Percentiles rank a stretch among this genome's conserved stretches.
Evolutionary conservation across 768 basidiomycete species (phyloP).

Genomic region (Panaeolus cyanescens): DNA sequence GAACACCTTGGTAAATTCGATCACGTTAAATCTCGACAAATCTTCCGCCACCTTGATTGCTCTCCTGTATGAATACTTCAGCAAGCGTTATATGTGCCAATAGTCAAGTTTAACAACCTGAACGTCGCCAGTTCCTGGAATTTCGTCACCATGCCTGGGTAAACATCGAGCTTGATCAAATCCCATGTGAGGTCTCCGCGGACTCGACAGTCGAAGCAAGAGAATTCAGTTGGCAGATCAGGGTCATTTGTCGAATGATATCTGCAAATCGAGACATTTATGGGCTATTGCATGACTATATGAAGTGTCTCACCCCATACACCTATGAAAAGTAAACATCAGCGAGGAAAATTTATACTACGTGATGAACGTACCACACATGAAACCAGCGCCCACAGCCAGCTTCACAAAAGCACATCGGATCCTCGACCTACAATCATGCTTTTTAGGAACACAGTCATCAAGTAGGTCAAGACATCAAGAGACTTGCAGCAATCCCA

Average conservation of each 20-base stretch:
- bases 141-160: slow-evolving; percentile 59
- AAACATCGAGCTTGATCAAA: slow-evolving; percentile 59
- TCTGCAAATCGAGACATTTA: slow-evolving; percentile 31
- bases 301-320: slow-evolving; percentile 51
- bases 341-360: background rate
- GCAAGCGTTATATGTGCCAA: background rate
- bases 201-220: slow-evolving; percentile 79
- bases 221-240: slow-evolving; percentile 60
- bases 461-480: background rate
- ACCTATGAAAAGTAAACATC: slow-evolving; percentile 37
- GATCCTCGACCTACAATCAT: slow-evolving; percentile 64
- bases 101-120: slow-evolving; percentile 43
- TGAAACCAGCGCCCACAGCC: slow-evolving; percentile 79
- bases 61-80: slow-evolving; percentile 39
- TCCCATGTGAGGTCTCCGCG: slow-evolving; percentile 70
- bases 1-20: slow-evolving; percentile 60
- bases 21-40: slow-evolving; percentile 38
- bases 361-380: slow-evolving; percentile 65
- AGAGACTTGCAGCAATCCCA: slow-evolving; percentile 50
- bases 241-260: slow-evolving; percentile 62
- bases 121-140: slow-evolving; percentile 73
- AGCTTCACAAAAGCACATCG: slow-evolving; percentile 64
- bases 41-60: slow-evolving; percentile 71
- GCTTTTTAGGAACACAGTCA: no score
- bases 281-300: background rate